Conservation (phyloP, 108 stramenopile species). For the Schizochytrium sp. region DNA sequence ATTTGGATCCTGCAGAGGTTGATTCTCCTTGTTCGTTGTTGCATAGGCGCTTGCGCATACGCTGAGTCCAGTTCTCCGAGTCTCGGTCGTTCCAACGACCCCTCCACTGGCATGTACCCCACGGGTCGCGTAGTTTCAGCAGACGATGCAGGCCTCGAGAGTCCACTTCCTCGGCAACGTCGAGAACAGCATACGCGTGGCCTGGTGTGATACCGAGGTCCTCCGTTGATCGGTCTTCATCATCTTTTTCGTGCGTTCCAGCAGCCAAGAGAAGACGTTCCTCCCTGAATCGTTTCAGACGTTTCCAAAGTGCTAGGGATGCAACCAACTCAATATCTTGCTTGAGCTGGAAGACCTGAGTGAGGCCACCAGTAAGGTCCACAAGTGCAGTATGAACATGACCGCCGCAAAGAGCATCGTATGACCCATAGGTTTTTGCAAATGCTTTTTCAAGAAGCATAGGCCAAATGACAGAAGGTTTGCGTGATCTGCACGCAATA, state of each 20-base stretch:
- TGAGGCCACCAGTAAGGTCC: conserved; percentile 39
- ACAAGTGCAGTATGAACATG: conserved; percentile 41
- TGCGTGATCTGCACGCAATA: background rate
- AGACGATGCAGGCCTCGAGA: background rate
- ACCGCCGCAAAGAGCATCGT: conserved; percentile 52
- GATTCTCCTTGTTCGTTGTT: background rate
- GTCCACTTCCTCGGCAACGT: conserved; percentile 28
- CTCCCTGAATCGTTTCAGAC: conserved; percentile 15
- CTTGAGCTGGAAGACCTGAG: conserved; percentile 19
- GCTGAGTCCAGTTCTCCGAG: background rate
- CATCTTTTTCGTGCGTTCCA: background rate
- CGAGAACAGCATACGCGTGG: conserved; percentile 25
- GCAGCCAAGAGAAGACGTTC: conserved; percentile 5
- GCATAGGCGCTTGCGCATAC: conserved; percentile 24
- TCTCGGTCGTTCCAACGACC: conserved; percentile 3
- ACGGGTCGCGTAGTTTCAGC: conserved; percentile 18
- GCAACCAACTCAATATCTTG: conserved; percentile 14
- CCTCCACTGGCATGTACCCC: conserved; percentile 28
- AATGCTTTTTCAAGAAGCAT: conserved; percentile 53
- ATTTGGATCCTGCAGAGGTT: background rate
- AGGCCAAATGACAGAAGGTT: conserved; percentile 16
- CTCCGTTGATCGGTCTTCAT: background rate
- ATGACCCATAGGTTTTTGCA: conserved; percentile 18
- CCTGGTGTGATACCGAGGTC: background rate
- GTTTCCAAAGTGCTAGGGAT: conserved; percentile 44